Evolutionary conservation across 441 rosid species (phyloP), one percentile per base, ranked within the genome.

Genomic region (Gossypium aridum): DNA sequence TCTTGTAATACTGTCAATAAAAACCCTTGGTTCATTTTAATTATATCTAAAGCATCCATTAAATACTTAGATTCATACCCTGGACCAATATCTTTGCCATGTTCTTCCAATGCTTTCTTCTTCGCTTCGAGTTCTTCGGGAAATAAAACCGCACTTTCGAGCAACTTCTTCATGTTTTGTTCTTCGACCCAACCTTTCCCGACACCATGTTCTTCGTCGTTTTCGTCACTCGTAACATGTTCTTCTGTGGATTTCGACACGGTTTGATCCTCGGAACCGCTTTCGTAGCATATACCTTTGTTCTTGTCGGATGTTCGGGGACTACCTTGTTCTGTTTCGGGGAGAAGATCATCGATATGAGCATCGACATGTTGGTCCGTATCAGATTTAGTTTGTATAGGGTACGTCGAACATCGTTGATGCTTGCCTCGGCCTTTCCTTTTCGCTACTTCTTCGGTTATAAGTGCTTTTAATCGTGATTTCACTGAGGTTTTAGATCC

Each of bases 21-120:
- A 22, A 87, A 77, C 56, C 92, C 91, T 80, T 88, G 85, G 67
- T 92, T 88, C 80, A 78, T 78, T 74, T 83, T 85, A 64, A 85
- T 81, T 80, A 90, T 51, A 73, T 90, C 87, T 16, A 85, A 64
- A 62, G 91, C 89, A 69, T 87, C 93, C 70, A 80, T 72, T 31
- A 87, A 72, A 25, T 84, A 87, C 75, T 82, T 85, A 13, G 87
- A 79, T 23, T 80, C 76, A 43, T 72, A 23, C 47, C 72, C 76
- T 2, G 80, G 75, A 80, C 74, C 76, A 47, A 84, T 20, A 57
- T 57, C 85, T 31, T 63, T 49, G 23, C 56, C 72, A 2, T 68
- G 51, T 22, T 75, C 87, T 55, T 80, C 60, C 8, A 45, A 75
- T 9, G 72, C 75, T 84, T 78, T 70, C 82, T 26, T 62, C 60